These are phyloP conservation scores for Fusarium setosum DNA, from an alignment of 2,329 filamentous ascomycete genomes.

Conservation along the genomic window DNA sequence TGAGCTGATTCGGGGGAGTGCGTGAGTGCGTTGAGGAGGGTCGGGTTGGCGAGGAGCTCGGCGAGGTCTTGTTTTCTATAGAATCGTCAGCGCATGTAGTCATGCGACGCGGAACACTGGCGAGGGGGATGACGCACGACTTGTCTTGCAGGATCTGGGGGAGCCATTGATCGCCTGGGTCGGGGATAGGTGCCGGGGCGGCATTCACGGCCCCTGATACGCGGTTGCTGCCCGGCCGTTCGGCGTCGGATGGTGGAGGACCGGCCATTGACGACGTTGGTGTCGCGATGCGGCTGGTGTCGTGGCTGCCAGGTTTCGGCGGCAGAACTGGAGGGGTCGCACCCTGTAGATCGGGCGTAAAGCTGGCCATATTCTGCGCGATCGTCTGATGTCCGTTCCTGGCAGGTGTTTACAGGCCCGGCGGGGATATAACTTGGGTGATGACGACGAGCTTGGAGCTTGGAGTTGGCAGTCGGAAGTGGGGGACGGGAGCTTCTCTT, in stretches of 20 bases:
- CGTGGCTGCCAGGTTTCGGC: slow-evolving; percentile 77
- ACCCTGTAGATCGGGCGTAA: slow-evolving; percentile 42
- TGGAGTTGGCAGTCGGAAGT: slow-evolving; percentile 20
- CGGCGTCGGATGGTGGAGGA: slow-evolving; percentile 54
- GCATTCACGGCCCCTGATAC: slow-evolving; percentile 29
- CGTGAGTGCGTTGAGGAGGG: slow-evolving; percentile 80
- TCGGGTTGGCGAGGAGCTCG: slow-evolving; percentile 71
- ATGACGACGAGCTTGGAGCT: not conserved
- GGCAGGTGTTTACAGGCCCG: not conserved
- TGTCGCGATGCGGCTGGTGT: slow-evolving; percentile 74
- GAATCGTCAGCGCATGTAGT: slow-evolving; percentile 16
- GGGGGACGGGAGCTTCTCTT: slow-evolving; percentile 20
- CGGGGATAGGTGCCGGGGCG: slow-evolving; percentile 56
- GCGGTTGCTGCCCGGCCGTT: slow-evolving; percentile 15
- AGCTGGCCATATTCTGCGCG: slow-evolving; percentile 42
- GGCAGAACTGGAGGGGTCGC: slow-evolving; percentile 73
- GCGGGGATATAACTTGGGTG: not conserved
- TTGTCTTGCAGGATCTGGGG: slow-evolving; percentile 83
- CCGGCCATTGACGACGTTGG: slow-evolving; percentile 64
- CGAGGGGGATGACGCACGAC: slow-evolving; percentile 67
- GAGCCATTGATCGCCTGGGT: slow-evolving; percentile 81
- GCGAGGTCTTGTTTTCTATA: slow-evolving; percentile 82
- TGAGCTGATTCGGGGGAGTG: slow-evolving; percentile 75
- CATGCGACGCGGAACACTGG: slow-evolving; percentile 44
- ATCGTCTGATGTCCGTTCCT: not conserved